These are phyloP conservation scores for Leptographium radiaticola DNA, from an alignment of 2,329 filamentous ascomycete species.

Conservation along the genomic window DNA sequence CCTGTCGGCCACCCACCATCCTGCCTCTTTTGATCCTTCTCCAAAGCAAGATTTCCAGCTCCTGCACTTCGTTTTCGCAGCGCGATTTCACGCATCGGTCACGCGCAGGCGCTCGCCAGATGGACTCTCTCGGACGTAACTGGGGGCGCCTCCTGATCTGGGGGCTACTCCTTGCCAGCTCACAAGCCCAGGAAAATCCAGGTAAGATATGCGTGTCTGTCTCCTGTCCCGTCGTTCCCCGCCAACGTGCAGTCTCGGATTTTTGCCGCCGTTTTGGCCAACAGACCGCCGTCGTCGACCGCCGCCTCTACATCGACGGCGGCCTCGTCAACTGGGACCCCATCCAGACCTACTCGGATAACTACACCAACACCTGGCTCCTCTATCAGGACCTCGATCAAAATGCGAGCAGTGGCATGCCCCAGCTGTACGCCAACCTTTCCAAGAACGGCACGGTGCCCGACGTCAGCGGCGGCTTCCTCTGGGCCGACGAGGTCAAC, in stretches of 20 bases:
- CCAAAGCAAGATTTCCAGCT: not conserved
- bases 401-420: conserved; percentile 30
- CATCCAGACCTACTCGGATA: conserved; percentile 30
- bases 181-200: conserved; percentile 4
- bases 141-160: not conserved
- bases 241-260: conserved; percentile 33
- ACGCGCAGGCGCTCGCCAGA: not conserved
- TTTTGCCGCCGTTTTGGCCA: conserved; percentile 45
- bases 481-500: conserved; percentile 50
- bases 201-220: not conserved
- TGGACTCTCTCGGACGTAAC: not conserved
- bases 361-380: conserved; percentile 43
- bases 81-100: no score
- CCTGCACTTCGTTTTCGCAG: not conserved
- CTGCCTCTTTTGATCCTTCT: not conserved
- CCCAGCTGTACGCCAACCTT: conserved; percentile 41
- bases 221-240: not conserved
- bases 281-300: conserved; percentile 45
- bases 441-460: conserved; percentile 47
- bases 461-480: conserved; percentile 26
- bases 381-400: conserved; percentile 43
- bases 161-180: not conserved
- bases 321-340: conserved; percentile 43
- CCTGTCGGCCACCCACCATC: not conserved
- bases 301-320: conserved; percentile 49